phyloP scores from a whole-genome alignment of 2,329 filamentous ascomycete species.

The Aspergillus terreus region DNA sequence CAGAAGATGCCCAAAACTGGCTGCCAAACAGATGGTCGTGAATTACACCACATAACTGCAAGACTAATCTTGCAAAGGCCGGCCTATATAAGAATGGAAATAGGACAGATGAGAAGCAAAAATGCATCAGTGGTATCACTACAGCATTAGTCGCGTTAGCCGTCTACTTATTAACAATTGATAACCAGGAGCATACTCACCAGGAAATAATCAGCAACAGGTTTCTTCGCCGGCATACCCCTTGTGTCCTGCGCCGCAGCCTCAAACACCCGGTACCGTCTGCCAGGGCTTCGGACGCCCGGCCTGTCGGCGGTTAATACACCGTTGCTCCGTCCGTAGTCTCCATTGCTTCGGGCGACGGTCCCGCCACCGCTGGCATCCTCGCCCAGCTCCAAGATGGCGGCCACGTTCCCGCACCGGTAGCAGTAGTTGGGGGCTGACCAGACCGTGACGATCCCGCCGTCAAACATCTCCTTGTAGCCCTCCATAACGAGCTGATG shows the following conservation, averaged over 20 bases:
- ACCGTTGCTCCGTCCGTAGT: constrained; percentile 41
- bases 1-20: too few relatives aligned
- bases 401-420: constrained; percentile 90
- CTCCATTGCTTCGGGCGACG: constrained; percentile 60
- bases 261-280: constrained; percentile 92
- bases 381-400: constrained; percentile 87
- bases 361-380: constrained; percentile 72
- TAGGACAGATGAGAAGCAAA: constrained; percentile 3
- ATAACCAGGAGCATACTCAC: constrained; percentile 23
- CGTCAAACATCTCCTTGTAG: constrained; percentile 99
- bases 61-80: constrained; percentile 1
- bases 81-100: constrained; percentile 10
- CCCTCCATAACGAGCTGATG: constrained; percentile 99
- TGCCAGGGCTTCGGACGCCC: constrained; percentile 66
- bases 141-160: background rate
- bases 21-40: background rate
- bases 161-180: background rate
- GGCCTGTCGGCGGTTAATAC: constrained; percentile 48
- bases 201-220: constrained; percentile 94
- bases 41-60: background rate
- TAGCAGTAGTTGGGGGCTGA: constrained; percentile 97
- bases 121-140: constrained; percentile 8
- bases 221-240: constrained; percentile 98
- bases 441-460: constrained; percentile 97
- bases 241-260: constrained; percentile 92